Evolutionary conservation across 257 asterid genomes (phyloP).

Genomic region (Osmanthus fragrans): DNA sequence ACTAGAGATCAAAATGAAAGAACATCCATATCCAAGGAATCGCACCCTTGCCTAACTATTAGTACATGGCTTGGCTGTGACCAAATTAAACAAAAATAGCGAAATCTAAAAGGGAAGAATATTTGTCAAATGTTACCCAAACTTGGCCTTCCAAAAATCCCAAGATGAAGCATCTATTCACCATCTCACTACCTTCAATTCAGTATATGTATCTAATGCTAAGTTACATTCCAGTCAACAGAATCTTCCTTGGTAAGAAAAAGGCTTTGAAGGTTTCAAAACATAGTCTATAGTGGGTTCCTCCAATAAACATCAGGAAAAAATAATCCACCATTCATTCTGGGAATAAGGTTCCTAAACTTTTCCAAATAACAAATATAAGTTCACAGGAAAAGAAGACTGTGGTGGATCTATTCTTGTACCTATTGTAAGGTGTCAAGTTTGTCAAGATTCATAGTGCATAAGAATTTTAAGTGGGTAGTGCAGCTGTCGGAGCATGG

Average conservation of each 20-base stretch:
- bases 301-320: slow-evolving; percentile 45
- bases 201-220: slow-evolving; percentile 40
- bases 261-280: slow-evolving; percentile 39
- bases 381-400: slow-evolving; percentile 43
- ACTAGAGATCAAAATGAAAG: slow-evolving; percentile 12
- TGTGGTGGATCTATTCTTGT: slow-evolving; percentile 69
- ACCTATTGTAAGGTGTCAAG: slow-evolving; percentile 64
- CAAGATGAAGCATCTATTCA: slow-evolving; percentile 42
- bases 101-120: slow-evolving; percentile 21
- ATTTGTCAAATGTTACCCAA: slow-evolving; percentile 24
- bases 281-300: slow-evolving; percentile 80
- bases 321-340: slow-evolving; percentile 52
- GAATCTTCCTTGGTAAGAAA: slow-evolving; percentile 52
- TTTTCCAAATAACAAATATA: slow-evolving; percentile 48
- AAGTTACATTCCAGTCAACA: slow-evolving; percentile 63
- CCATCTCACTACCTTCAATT: slow-evolving; percentile 19
- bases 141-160: slow-evolving; percentile 30
- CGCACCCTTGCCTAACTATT: slow-evolving; percentile 23
- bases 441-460: slow-evolving; percentile 45
- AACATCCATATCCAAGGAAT: slow-evolving; percentile 8
- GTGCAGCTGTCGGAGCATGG: slow-evolving; percentile 46
- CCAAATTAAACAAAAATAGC: slow-evolving; percentile 10
- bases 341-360: slow-evolving; percentile 78
- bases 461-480: slow-evolving; percentile 44
- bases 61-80: background rate